Evolutionary conservation across 768 basidiomycete species (phyloP), one percentile per base, ranked within the genome.

Genomic region (Erythrobasidium yunnanense): DNA sequence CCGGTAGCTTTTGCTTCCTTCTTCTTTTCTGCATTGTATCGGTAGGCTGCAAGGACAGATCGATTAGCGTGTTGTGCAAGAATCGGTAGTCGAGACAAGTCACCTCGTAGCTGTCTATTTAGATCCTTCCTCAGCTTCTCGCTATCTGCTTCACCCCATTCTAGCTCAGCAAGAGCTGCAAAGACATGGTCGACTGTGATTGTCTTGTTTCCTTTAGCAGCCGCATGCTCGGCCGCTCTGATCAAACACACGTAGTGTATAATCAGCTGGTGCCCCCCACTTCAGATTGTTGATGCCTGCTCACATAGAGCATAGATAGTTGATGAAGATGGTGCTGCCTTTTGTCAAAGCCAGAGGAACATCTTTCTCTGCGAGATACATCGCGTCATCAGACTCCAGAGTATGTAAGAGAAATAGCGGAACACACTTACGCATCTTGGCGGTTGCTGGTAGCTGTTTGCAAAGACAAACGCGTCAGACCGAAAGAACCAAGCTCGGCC

Each of bases 301-400:
- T n/a, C 6, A 68, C 23, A 56, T 78, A 85, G 70, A 75, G 87
- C 92, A 86, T 6, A 97, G 79, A 71, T 91, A 93, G 75, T 87
- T 92, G 70, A 99, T 91, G 75, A 96, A 97, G 55, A 96, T 87
- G 0, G 92, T 92, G 2, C 91, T 89, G 30, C 86, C 86, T 74
- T 91, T 91, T 15, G 87, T 81, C 8, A 95, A 80, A 13, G 90
- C 88, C 1, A 87, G 75, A 0, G 91, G 84, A 0, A 88, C 87
- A 66, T 96, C 93, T 69, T 91, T 93, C 32, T 63, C 60, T 63
- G 60, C 60, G 38, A 42, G n/a, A 63, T 13, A 38, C 17, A 13
- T 6, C 18, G 22, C 6, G 30, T 17, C 42, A 52, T 11, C 7
- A 42, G 17, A 46, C 56, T 45, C 4, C 32, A 20, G 6, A 22